Evolutionary conservation across 2,329 filamentous ascomycete species (phyloP).

Genomic region (Diaporthe nobilis): DNA sequence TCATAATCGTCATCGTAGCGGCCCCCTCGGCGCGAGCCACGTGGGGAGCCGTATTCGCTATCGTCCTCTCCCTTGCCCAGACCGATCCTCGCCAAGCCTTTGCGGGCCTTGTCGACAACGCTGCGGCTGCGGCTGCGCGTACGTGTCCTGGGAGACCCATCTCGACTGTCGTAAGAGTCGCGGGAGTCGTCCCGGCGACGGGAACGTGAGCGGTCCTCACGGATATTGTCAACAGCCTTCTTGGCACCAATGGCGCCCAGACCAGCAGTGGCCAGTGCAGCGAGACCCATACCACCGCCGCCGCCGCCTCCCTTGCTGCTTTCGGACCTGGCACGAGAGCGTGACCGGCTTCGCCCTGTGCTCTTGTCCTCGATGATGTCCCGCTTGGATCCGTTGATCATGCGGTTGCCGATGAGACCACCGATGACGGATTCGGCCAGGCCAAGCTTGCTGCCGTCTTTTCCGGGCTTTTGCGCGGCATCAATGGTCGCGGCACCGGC

Average conservation of each 20-base stretch:
- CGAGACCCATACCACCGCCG: constrained; percentile 66
- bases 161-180: constrained; percentile 62
- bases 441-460: constrained; percentile 86
- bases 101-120: constrained; percentile 74
- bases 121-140: constrained; percentile 69
- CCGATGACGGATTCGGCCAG: constrained; percentile 90
- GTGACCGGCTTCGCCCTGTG: constrained; percentile 77
- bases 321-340: constrained; percentile 76
- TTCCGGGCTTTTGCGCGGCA: constrained; percentile 77
- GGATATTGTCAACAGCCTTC: constrained; percentile 63
- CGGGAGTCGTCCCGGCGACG: constrained; percentile 57
- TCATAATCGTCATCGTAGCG: constrained; percentile 60
- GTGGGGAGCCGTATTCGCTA: constrained; percentile 44
- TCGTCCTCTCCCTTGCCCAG: constrained; percentile 63
- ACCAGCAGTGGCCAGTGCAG: constrained; percentile 74
- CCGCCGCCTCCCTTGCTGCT: constrained; percentile 60
- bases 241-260: constrained; percentile 73
- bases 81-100: constrained; percentile 73
- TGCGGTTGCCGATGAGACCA: constrained; percentile 86
- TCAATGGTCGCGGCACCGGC: constrained; percentile 89
- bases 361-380: constrained; percentile 73
- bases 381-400: constrained; percentile 84
- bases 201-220: constrained; percentile 62
- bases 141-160: constrained; percentile 55
- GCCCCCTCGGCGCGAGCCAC: constrained; percentile 46